phyloP scores from a whole-genome alignment of 148 eudicot species.

The Nyssa sinensis region DNA sequence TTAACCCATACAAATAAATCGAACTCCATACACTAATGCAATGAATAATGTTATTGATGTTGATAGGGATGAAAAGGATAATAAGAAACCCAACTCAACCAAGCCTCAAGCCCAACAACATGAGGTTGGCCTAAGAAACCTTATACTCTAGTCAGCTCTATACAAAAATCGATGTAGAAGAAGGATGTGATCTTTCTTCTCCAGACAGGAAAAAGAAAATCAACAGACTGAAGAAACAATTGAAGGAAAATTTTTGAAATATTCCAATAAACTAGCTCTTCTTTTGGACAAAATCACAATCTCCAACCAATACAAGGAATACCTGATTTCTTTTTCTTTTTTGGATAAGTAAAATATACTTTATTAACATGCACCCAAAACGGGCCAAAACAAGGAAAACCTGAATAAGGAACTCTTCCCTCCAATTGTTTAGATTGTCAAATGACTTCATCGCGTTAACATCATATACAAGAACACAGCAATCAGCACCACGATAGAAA shows the following conservation, averaged over 20 bases:
- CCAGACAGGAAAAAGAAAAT: background rate
- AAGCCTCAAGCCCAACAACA: background rate
- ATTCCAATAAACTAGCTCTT: background rate
- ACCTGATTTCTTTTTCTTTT: too few species aligned
- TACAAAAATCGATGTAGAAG: background rate
- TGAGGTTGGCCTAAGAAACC: background rate
- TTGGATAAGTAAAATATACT: too few species aligned
- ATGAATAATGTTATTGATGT: background rate
- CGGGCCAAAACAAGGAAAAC: slow-evolving; percentile 26
- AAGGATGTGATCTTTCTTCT: background rate
- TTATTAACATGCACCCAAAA: too few species aligned
- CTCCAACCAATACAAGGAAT: background rate
- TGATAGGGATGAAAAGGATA: background rate
- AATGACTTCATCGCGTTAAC: slow-evolving; percentile 91
- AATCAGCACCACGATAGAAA: slow-evolving; percentile 97
- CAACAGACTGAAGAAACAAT: background rate
- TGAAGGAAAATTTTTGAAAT: background rate
- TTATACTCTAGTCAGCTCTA: background rate
- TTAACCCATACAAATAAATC: background rate
- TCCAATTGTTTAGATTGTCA: slow-evolving; percentile 83
- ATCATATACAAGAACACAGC: slow-evolving; percentile 96
- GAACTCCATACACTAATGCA: too few species aligned
- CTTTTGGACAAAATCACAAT: background rate
- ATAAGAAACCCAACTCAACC: background rate
- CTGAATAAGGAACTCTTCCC: slow-evolving; percentile 96